Base-by-base conservation (phyloP, 495 filamentous ascomycete genomes). In the Aspergillus asperescens region DNA sequence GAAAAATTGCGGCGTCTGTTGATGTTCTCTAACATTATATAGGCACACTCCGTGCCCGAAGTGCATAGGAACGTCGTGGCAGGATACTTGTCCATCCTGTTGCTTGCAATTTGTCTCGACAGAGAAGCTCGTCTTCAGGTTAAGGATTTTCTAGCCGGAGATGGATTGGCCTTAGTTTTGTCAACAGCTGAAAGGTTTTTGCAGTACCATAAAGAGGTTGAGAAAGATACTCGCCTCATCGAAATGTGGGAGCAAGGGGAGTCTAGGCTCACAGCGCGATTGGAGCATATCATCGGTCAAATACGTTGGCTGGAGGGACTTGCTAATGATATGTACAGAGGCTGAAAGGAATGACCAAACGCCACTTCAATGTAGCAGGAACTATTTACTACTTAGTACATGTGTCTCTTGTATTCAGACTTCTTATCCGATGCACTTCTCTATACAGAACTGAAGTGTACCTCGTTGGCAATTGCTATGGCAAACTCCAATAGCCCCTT, bases 111-210 rank as follows among this genome's bases (percentile, higher is more conserved):
- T 13, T 90, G 86, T 62, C 72, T 91, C 16, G 71, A 82, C 44
- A 41, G 61, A 10, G 70, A 74, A 24, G 79, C 81, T 10, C 66
- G 78, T 28, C 62, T 67, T 22, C 64, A 73, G 18, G 73, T 91
- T 23, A 69, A 70, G 19, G 48, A 55, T 5, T 74, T 68, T 23
- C 73, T 89, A 38, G 79, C 79, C 1, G 77, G 81, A 6, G 77
- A 77, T 37, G 84, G 73, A 10, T 68, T 96, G 3, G 64, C 74
- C 12, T 68, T 79, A 15, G 66, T 96, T 18, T 63, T 93, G n/a
- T 79, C 81, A n/a, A 87, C 86, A 5, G 80, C 95, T 18, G 82
- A 86, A 50, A 90, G 96, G 60, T 98, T 98, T 54, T 77, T 94
- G 53, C 73, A 76, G 31, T 83, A 89, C 65, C 80, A 96, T 62